Evolutionary conservation across 352 stramenopile species (phyloP), one percentile per base, ranked within the genome.

Genomic region (Blastocystis sp.): DNA sequence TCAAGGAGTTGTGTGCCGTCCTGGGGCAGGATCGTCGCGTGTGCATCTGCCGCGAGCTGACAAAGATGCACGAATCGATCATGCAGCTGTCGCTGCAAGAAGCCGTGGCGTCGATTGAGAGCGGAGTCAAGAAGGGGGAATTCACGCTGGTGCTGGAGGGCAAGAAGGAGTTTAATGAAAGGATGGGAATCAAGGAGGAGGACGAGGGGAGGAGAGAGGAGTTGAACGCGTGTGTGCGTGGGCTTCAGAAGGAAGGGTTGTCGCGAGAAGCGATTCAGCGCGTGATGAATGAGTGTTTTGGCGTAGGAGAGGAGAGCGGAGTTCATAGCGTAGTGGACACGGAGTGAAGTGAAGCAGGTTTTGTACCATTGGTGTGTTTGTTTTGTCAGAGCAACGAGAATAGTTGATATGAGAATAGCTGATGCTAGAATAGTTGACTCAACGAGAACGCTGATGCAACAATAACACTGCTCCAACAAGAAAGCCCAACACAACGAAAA

Each of bases 401-500:
- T 74, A 74, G 37, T 78, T 78, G n/a, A n/a, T n/a, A n/a, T n/a
- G n/a, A n/a, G n/a, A n/a, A n/a, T n/a, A n/a, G n/a, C n/a, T n/a
- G n/a, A 55, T 6, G 6, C 45, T 16, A 55, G 6, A 55, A 6
- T 6, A 16, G 6, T 55, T 55, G 45, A 55, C 45, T 55, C 45
- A 6, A 55, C 45, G 6, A 6, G 16, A 6, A 55, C 45, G 45
- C 45, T 55, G 9, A 19, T 55, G 45, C 45, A 55, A 55, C 45
- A 55, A 55, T 66, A 63, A 31, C 10, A 55, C 26, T 66, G 24
- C 37, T 90, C 41, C 6, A 92, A 55, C 91, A 93, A 90, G n/a
- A n/a, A n/a, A n/a, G n/a, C 10, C 19, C 62, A n/a, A 9, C 62
- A 35, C 12, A 13, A n/a, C n/a, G n/a, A n/a, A n/a, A 50, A 63